phyloP scores from a whole-genome alignment of 495 filamentous ascomycete species.

The Penicillium riverlandense region DNA sequence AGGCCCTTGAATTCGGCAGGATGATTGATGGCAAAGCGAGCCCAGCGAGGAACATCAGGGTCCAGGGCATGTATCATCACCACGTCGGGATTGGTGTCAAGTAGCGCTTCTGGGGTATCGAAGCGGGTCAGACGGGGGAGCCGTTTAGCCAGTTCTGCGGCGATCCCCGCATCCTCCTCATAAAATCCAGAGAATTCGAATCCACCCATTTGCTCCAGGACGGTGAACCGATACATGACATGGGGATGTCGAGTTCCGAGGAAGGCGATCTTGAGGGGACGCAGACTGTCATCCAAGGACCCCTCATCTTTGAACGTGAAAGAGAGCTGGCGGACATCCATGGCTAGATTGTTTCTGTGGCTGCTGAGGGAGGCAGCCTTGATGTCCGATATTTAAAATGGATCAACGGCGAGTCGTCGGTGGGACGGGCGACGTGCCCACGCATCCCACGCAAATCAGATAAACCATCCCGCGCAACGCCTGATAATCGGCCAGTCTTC shows the following conservation, averaged over 20 bases:
- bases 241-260: conserved; percentile 8
- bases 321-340: conserved; percentile 7
- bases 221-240: conserved; percentile 11
- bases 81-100: conserved; percentile 10
- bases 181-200: conserved; percentile 11
- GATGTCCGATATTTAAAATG: too few relatives aligned
- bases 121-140: conserved; percentile 8
- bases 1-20: conserved; percentile 5
- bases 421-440: too few relatives aligned
- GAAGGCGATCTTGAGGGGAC: conserved; percentile 9
- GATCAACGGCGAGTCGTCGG: too few relatives aligned
- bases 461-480: too few relatives aligned
- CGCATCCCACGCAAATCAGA: too few relatives aligned
- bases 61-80: conserved; percentile 11
- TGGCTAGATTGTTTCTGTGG: background rate
- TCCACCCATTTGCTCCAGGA: conserved; percentile 10
- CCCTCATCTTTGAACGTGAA: conserved; percentile 6
- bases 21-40: conserved; percentile 9
- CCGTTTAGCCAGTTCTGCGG: conserved; percentile 1
- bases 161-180: conserved; percentile 7
- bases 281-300: background rate
- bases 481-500: too few relatives aligned
- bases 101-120: background rate
- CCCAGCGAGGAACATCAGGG: conserved; percentile 11
- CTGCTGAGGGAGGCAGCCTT: too few relatives aligned